Base-by-base conservation (phyloP, 768 basidiomycete genomes). In the Saitozyma sp. region DNA sequence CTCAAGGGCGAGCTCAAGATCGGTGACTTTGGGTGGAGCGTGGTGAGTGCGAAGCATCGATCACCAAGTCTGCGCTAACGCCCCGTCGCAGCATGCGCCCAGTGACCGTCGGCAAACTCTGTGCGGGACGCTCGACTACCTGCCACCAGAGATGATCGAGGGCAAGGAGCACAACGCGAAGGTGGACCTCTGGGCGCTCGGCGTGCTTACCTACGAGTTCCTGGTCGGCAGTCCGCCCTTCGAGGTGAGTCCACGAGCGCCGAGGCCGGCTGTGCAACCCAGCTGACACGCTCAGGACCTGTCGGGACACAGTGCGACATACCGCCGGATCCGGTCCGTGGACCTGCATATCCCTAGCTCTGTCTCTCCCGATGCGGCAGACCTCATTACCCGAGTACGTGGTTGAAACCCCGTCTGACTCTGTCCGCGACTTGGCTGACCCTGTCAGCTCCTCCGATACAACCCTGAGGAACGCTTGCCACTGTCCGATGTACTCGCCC, bases 141-240 rank as follows among this genome's bases (percentile, higher is more conserved):
- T 99, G 10, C 94, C 96, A 0, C 95, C 96, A 11, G 95, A 98
- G 83, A 99, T 98, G 96, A 90, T 99, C 13, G 92, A 96, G 70
- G 88, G 89, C 0, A 88, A 85, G 68, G 90, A 90, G 63, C 94
- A 98, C 76, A 88, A 84, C 58, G 91, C 92, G 72, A 88, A 86
- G 73, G 95, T 98, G 45, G 95, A 98, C 72, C 85, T 92, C 62
- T 99, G 95, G 95, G 95, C 95, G 0, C 82, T 99, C 37, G 95
- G 95, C 50, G 94, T 98, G n/a, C 82, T 99, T 65, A 89, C 89
- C 0, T 99, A 92, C 77, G 95, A 99, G 78, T 97, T 99, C 78
- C 80, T 98, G 63, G 86, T 86, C 56, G 95, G 95, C 6, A 84
- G 84, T 10, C 87, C 88, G 17, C 88, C 87, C 0, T 99, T 98